Conservation (phyloP, 2,329 filamentous ascomycete species). For the Pseudogymnoascus sp. region DNA sequence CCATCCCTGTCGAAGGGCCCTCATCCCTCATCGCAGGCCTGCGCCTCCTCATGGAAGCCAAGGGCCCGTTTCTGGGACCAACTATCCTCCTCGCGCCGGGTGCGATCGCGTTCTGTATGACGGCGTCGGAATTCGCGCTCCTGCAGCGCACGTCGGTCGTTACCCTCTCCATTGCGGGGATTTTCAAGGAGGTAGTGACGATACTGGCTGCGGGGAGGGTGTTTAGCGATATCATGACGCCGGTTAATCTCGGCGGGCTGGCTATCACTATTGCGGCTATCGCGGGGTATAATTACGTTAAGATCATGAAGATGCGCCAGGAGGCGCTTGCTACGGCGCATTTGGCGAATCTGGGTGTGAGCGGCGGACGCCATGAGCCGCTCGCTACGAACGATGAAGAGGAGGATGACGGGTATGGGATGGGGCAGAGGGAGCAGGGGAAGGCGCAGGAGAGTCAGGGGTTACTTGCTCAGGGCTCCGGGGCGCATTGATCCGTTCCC, state of each 20-base stretch:
- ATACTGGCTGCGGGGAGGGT: constrained; percentile 81
- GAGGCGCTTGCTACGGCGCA: constrained; percentile 57
- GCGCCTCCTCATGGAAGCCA: constrained; percentile 53
- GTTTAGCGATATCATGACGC: constrained; percentile 80
- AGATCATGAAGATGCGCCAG: constrained; percentile 78
- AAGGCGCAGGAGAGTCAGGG: background rate
- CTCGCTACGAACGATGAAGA: background rate
- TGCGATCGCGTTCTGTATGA: constrained; percentile 91
- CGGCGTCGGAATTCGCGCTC: constrained; percentile 88
- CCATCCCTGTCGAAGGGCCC: constrained; percentile 79
- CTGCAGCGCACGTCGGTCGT: constrained; percentile 93
- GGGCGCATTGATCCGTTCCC: background rate
- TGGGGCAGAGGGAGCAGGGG: background rate
- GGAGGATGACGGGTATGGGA: background rate
- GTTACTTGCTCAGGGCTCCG: background rate
- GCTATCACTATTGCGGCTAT: constrained; percentile 86
- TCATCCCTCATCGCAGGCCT: constrained; percentile 60
- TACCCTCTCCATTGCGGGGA: constrained; percentile 90
- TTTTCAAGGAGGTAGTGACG: constrained; percentile 98
- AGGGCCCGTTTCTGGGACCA: constrained; percentile 60
- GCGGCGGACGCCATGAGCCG: background rate
- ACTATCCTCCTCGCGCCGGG: constrained; percentile 83
- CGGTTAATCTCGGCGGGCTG: constrained; percentile 80
- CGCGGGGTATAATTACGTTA: constrained; percentile 86
- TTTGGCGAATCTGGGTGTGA: constrained; percentile 12